Evolutionary conservation across 2,329 filamentous ascomycete species (phyloP), one percentile per base, ranked within the genome.

Genomic region (Xylaria sp.): DNA sequence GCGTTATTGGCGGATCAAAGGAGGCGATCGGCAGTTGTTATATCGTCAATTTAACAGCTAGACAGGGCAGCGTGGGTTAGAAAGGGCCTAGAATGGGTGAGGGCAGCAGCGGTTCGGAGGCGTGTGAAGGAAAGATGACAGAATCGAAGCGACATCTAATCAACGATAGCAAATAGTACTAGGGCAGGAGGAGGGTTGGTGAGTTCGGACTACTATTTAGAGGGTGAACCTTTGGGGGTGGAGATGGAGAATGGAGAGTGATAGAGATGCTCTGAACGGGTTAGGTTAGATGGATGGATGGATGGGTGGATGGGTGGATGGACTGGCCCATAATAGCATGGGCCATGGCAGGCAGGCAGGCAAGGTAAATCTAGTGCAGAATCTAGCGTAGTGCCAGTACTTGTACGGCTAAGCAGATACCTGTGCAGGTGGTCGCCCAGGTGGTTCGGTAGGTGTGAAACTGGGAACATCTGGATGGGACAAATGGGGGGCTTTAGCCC

Each of bases 261-360:
- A 52, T 50, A 63, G 58, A 57, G 50, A 53, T 58, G 58, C 46
- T 52, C 61, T 52, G 55, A 42, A 58, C 49, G 52, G 55, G 55
- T 10, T 62, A 55, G 60, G 60, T 39, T 62, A 47, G 54, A 46
- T 46, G 3, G 13, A 30, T 30, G 23, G 23, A 30, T 5, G 23
- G 23, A 30, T 30, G 23, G 23, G 16, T 46, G 3, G 13, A 30
- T 30, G 23, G 23, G 5, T 5, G 23, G 23, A 30, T 30, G 23
- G 23, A 30, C 23, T 30, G 23, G 23, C 23, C 23, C 23, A 30
- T 30, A 30, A 23, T 16, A 16, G 23, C 23, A 30, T 30, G 23
- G 23, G 23, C 23, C 23, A 30, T 30, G 23, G 23, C 23, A 30
- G 23, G 23, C 11, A 42, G 37, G 11, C 9, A 42, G 9, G 37